Conservation (phyloP, 192 early-diverging fungal species). For the Coemansia sp. region DNA sequence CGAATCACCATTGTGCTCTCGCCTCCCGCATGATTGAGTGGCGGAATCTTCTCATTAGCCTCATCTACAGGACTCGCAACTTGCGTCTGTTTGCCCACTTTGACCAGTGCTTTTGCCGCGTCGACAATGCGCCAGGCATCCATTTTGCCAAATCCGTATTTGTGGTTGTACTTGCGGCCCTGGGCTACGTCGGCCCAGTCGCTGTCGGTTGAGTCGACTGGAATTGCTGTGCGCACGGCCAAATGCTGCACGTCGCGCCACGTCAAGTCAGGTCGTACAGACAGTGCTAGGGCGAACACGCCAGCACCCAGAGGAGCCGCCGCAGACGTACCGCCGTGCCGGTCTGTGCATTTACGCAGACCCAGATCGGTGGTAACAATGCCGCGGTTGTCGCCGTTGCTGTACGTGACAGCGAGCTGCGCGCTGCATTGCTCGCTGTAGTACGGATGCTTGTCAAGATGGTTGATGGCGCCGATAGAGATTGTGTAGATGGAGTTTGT, state of each 20-base stretch:
- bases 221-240: conserved; percentile 72
- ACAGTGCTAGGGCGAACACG: conserved; percentile 82
- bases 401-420: conserved; percentile 85
- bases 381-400: conserved; percentile 69
- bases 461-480: conserved; percentile 85
- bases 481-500: conserved; percentile 96
- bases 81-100: conserved; percentile 65
- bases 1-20: conserved; percentile 38
- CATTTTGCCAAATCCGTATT: conserved; percentile 90
- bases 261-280: conserved; percentile 84
- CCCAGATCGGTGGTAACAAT: conserved; percentile 94
- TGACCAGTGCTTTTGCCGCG: conserved; percentile 65
- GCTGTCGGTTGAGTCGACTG: conserved; percentile 64
- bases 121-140: conserved; percentile 84
- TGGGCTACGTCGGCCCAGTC: conserved; percentile 72
- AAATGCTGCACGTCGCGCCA: conserved; percentile 96
- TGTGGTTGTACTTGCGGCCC: conserved; percentile 84
- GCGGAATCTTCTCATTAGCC: conserved; percentile 59
- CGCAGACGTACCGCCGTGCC: conserved; percentile 92
- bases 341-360: conserved; percentile 65
- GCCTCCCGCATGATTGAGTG: conserved; percentile 34
- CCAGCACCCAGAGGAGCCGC: conserved; percentile 93
- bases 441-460: conserved; percentile 69
- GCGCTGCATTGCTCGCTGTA: conserved; percentile 90
- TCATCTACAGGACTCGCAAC: conserved; percentile 47